Evolutionary conservation across 1,139 yeast genomes (phyloP), one percentile per base, ranked within the genome.

Genomic region (Dujonia santamariae): DNA sequence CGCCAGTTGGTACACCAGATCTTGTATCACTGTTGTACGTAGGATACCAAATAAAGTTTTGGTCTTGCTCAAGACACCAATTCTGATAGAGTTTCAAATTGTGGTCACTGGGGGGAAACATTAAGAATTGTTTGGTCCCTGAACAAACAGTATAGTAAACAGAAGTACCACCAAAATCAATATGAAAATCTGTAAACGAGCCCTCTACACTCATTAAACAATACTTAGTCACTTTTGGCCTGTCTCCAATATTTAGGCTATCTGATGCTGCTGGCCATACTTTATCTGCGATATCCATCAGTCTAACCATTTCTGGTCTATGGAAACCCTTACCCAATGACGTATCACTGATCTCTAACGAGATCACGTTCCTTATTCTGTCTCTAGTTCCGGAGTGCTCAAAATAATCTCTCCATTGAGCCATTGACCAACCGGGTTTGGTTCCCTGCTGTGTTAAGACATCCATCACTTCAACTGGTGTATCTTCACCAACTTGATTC

Each of bases 151-250:
- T 87, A 56, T 88, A 88, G 54, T 86, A 88, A 4, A 88, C 97
- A 0, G 92, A 84, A 0, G 96, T 85, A 0, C 96, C 97, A 2
- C 95, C 95, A 56, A 88, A 88, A 56, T 88, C 97, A 30, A 88
- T 68, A 53, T 88, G 97, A 56, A 87, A 88, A 52, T 88, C 97
- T 0, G 96, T 88, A 52, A 78, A 88, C 1, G 94, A 80, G 38
- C 81, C 78, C 28, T 69, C 64, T 0, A 86, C 95, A 0, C 95
- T 84, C 96, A 88, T 88, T 25, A 88, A 62, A 44, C 95, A 80
- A 51, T 87, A 88, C 37, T 80, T 76, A n/a, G 88, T 76, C 1
- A 88, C 95, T 47, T 83, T 78, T 1, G 96, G 84, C 34, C 78
- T 62, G 7, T 30, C 29, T 26, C 38, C 46, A 14, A n/a, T 22